These are phyloP conservation scores for Aegilops speltoides DNA, from an alignment of 176 grass and related monocot species.

Conservation along the genomic window DNA sequence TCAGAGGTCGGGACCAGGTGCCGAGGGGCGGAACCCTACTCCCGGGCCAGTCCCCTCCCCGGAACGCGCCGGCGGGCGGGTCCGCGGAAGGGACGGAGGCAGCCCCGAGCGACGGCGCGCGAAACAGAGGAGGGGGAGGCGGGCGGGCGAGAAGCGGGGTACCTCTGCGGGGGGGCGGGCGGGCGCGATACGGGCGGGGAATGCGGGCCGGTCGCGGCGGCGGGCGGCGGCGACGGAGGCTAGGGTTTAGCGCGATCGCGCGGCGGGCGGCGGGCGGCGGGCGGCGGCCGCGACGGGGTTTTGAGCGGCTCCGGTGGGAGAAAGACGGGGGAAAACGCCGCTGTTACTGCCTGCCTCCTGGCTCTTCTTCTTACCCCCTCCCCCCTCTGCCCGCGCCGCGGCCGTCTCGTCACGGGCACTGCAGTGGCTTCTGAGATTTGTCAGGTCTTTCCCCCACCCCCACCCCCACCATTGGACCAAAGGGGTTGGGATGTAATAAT, in stretches of 20 bases:
- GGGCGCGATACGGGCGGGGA: neutral
- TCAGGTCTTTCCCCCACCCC: too few species aligned
- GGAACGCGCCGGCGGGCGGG: neutral
- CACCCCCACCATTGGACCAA: neutral
- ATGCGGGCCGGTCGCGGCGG: neutral
- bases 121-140: neutral
- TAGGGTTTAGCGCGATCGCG: constrained; percentile 7
- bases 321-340: neutral
- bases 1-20: neutral
- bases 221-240: neutral
- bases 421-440: neutral
- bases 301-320: neutral
- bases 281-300: neutral
- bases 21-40: neutral
- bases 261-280: neutral
- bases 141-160: neutral
- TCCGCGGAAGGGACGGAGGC: neutral
- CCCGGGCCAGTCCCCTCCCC: neutral
- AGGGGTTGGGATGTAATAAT: neutral
- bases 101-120: neutral
- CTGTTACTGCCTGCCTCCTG: neutral
- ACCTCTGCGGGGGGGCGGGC: neutral
- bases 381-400: neutral
- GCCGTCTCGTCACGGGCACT: neutral
- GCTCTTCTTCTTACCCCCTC: neutral